A percentile compares a stretch with the other conserved stretches of the same genome.
Evolutionary conservation across 2,329 filamentous ascomycete species (phyloP).

Genomic region (Colletotrichum orbiculare): DNA sequence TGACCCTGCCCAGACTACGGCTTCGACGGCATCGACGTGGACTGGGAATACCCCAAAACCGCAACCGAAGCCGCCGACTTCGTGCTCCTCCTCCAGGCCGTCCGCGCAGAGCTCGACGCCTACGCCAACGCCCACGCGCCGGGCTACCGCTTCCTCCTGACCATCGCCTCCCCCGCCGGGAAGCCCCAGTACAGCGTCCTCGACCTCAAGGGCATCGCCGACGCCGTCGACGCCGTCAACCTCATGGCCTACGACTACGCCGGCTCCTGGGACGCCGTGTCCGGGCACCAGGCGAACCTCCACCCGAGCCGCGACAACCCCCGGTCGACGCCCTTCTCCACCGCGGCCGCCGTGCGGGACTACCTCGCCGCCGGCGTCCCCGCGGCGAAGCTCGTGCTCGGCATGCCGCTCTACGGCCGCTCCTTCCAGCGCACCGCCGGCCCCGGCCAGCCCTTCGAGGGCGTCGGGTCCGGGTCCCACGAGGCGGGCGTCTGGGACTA

Average conservation of each 20-base stretch:
- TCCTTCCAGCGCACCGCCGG: conserved; percentile 72
- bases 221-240: conserved; percentile 65
- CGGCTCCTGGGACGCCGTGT: conserved; percentile 71
- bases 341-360: conserved; percentile 70
- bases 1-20: conserved; percentile 67
- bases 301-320: conserved; percentile 66
- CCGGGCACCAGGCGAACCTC: conserved; percentile 80
- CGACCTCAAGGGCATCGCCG: conserved; percentile 50
- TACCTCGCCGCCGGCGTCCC: conserved; percentile 74
- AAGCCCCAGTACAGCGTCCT: conserved; percentile 59
- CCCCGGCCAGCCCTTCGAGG: conserved; percentile 71
- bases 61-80: conserved; percentile 54
- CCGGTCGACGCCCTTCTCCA: conserved; percentile 74
- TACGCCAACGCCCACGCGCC: conserved; percentile 57
- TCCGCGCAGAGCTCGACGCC: conserved; percentile 59
- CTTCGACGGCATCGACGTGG: conserved; percentile 60
- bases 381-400: conserved; percentile 75
- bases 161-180: conserved; percentile 63
- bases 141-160: conserved; percentile 64
- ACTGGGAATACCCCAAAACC: conserved; percentile 53
- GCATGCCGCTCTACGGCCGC: conserved; percentile 85
- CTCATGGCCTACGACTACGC: conserved; percentile 82
- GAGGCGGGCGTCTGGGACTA: conserved; percentile 84
- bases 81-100: conserved; percentile 55
- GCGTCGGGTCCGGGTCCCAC: conserved; percentile 76